A percentile compares a stretch with the other conserved stretches of the same genome.
phyloP scores from a whole-genome alignment of 768 basidiomycete genomes.

The Gloeopeniophorella convolvens region DNA sequence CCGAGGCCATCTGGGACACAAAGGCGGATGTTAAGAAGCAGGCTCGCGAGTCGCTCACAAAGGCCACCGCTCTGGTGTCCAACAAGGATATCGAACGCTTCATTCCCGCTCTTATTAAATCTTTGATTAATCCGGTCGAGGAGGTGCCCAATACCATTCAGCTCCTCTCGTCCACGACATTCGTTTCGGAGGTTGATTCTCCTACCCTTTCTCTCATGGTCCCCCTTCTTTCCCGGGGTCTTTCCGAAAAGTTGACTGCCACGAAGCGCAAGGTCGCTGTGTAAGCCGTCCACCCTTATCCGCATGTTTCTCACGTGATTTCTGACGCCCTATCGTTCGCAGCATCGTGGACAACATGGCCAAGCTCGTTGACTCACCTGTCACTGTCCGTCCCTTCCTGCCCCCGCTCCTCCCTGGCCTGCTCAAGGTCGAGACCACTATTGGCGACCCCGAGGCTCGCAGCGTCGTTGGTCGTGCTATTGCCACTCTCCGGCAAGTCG shows the following conservation, averaged over 20 bases:
- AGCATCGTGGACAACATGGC: conserved; percentile 98
- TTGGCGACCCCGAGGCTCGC: conserved; percentile 98
- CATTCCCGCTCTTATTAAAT: conserved; percentile 96
- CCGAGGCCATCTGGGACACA: conserved; percentile 98
- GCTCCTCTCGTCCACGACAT: conserved; percentile 96
- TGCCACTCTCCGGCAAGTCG: conserved; percentile 91
- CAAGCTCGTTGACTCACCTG: conserved; percentile 91
- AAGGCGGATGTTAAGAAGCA: conserved; percentile 99
- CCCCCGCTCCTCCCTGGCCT: conserved; percentile 93
- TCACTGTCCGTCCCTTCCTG: conserved; percentile 95
- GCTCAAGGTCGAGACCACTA: conserved; percentile 89
- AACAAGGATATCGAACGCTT: conserved; percentile 98
- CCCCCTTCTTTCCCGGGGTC: conserved; percentile 89
- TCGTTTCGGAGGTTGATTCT: conserved; percentile 99
- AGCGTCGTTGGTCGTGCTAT: conserved; percentile 88
- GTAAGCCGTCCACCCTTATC: conserved; percentile 39
- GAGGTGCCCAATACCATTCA: conserved; percentile 94
- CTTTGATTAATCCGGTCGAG: conserved; percentile 98
- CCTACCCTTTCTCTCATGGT: conserved; percentile 97
- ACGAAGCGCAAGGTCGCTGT: conserved; percentile 98
- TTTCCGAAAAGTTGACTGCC: conserved; percentile 89
- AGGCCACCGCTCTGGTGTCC: conserved; percentile 88
- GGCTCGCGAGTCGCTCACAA: conserved; percentile 89
- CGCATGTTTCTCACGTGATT: conserved; percentile 10
- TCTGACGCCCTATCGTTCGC: conserved; percentile 23